Conservation (phyloP, 768 basidiomycete species). For the Leucosporidium scottii region DNA sequence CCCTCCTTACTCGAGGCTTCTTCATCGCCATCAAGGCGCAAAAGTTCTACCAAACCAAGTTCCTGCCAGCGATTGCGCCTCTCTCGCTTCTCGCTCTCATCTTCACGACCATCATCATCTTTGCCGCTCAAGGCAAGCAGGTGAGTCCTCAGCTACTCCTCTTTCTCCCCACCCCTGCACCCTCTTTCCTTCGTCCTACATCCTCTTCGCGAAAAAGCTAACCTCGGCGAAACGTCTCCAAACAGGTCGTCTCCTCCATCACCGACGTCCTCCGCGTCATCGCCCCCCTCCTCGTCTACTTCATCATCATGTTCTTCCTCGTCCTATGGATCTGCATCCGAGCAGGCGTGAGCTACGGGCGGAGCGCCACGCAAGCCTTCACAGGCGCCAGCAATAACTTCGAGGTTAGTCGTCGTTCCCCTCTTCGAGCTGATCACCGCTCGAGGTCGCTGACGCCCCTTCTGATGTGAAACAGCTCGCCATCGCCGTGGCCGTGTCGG, state of each 20-base stretch:
- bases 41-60: slow-evolving; percentile 46
- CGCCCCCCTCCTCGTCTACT: slow-evolving; percentile 59
- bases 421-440: too few species aligned
- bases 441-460: too few species aligned
- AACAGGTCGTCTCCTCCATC: slow-evolving; percentile 25
- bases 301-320: slow-evolving; percentile 58
- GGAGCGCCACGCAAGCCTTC: slow-evolving; percentile 8
- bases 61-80: slow-evolving; percentile 62
- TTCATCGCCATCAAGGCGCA: slow-evolving; percentile 49
- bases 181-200: too few species aligned
- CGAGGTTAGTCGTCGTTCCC: slow-evolving; percentile 42
- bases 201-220: too few species aligned
- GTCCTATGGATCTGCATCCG: slow-evolving; percentile 11
- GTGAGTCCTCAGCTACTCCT: too few species aligned
- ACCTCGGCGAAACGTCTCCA: too few species aligned
- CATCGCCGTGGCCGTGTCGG: slow-evolving; percentile 70
- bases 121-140: slow-evolving; percentile 55
- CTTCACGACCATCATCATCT: slow-evolving; percentile 71
- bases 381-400: slow-evolving; percentile 44
- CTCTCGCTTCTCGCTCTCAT: slow-evolving; percentile 66
- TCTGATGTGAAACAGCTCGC: slow-evolving; percentile 50
- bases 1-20: slow-evolving; percentile 60
- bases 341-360: background rate
- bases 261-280: slow-evolving; percentile 64
- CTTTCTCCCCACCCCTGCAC: too few species aligned